A percentile compares a stretch with the other conserved stretches of the same genome.
Evolutionary conservation across 2,329 filamentous ascomycete species (phyloP).

Genomic region (Orbilia ellipsospora): DNA sequence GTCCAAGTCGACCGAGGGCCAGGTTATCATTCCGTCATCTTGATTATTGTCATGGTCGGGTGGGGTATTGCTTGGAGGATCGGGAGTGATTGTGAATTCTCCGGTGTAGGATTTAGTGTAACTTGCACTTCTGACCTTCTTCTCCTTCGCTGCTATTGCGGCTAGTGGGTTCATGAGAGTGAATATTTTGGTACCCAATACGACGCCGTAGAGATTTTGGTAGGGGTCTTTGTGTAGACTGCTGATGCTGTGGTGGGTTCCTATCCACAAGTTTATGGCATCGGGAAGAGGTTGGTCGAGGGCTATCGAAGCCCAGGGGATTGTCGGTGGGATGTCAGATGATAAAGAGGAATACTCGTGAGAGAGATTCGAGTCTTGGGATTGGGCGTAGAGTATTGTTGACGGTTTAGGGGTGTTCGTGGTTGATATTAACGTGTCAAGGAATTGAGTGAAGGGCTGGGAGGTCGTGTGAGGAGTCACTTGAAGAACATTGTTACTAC

Average conservation of each 20-base stretch:
- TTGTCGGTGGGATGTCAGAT: slow-evolving; percentile 71
- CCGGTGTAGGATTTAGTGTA: slow-evolving; percentile 64
- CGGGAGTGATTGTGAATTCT: slow-evolving; percentile 56
- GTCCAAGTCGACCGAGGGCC: slow-evolving; percentile 37
- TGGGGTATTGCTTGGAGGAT: slow-evolving; percentile 55
- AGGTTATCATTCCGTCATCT: slow-evolving; percentile 26
- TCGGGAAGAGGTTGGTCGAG: slow-evolving; percentile 72
- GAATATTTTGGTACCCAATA: slow-evolving; percentile 79
- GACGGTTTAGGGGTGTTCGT: slow-evolving; percentile 61
- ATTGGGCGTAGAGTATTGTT: slow-evolving; percentile 75
- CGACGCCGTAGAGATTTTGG: slow-evolving; percentile 84
- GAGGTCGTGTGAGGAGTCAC: slow-evolving; percentile 78
- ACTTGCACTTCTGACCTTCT: slow-evolving; percentile 68
- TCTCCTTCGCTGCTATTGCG: slow-evolving; percentile 76
- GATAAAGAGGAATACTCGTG: slow-evolving; percentile 76
- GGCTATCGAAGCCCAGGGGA: slow-evolving; percentile 79
- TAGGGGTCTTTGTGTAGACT: slow-evolving; percentile 85
- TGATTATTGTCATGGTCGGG: background rate
- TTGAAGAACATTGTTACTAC: slow-evolving; percentile 11
- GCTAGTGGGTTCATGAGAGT: slow-evolving; percentile 77
- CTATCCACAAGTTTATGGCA: slow-evolving; percentile 85
- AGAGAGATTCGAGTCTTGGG: slow-evolving; percentile 84
- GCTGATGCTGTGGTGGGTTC: slow-evolving; percentile 75
- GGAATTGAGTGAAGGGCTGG: slow-evolving; percentile 72
- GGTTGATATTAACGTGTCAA: slow-evolving; percentile 63